Percentiles rank a stretch among this genome's conserved stretches.
Evolutionary conservation across 371 early-diverging fungal genomes (phyloP).

Genomic region (Syncephalis plumigaleata): DNA sequence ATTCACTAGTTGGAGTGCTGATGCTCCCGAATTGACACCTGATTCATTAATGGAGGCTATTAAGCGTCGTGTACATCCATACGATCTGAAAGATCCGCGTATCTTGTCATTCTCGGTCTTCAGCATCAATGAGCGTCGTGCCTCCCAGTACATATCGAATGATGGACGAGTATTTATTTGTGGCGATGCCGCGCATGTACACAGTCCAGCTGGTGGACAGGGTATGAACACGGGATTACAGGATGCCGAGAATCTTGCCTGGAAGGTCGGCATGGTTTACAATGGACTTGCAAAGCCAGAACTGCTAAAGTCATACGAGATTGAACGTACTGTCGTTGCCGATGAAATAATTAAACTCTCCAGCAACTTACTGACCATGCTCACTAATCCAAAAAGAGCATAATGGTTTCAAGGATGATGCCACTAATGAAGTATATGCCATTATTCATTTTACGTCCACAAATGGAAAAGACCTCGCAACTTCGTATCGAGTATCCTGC

Average conservation of each 20-base stretch:
- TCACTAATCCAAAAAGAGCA: too few relatives aligned
- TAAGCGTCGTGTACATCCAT: conserved; percentile 3
- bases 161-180: conserved; percentile 15
- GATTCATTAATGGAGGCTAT: conserved; percentile 7
- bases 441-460: too few relatives aligned
- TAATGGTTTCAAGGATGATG: too few relatives aligned
- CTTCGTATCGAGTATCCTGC: too few relatives aligned
- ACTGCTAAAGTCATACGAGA: too few relatives aligned
- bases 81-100: conserved; percentile 7
- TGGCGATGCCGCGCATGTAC: conserved; percentile 20
- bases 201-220: conserved; percentile 9
- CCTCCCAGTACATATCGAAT: conserved; percentile 4
- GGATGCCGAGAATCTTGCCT: conserved; percentile 21
- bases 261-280: conserved; percentile 13
- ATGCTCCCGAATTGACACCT: conserved; percentile 3
- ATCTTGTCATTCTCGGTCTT: conserved; percentile 11
- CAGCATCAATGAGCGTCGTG: conserved; percentile 15
- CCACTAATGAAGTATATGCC: too few relatives aligned
- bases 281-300: background rate
- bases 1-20: conserved; percentile 2
- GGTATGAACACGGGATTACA: conserved; percentile 21
- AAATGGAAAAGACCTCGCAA: too few relatives aligned
- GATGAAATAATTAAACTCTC: too few relatives aligned
- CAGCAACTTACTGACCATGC: too few relatives aligned
- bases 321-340: too few relatives aligned